Conservation (phyloP, 106 monocot genomes). For the Posidonia australis region DNA sequence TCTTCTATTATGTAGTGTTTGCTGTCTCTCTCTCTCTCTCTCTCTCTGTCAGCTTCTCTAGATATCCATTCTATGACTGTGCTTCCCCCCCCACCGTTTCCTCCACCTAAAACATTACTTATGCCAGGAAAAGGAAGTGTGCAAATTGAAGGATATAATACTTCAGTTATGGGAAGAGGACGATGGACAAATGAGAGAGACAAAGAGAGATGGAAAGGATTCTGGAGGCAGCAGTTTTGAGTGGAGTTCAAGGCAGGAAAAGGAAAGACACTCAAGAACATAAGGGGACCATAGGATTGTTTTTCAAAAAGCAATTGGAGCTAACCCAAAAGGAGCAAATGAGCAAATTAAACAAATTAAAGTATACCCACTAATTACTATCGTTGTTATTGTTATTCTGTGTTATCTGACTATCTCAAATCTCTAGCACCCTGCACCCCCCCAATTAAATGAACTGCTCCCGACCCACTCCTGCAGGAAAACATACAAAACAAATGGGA, state of each 20-base stretch:
- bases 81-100: neutral
- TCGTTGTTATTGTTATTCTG: neutral
- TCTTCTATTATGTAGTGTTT: conserved; percentile 20
- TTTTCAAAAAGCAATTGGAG: conserved; percentile 1
- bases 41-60: neutral
- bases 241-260: conserved; percentile 72
- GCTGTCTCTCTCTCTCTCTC: conserved; percentile 12
- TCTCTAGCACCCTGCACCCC: too few species aligned
- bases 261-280: conserved; percentile 35
- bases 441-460: too few species aligned
- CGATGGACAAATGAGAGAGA: too few species aligned
- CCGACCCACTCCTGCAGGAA: too few species aligned
- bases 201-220: conserved; percentile 14
- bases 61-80: neutral
- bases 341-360: neutral
- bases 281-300: conserved; percentile 3
- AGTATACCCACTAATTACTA: neutral
- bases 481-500: neutral
- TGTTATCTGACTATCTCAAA: neutral
- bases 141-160: conserved; percentile 7
- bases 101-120: conserved; percentile 1
- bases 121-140: neutral
- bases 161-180: neutral
- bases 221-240: conserved; percentile 31
- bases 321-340: neutral